Conservation (phyloP, 345 rosid species). For the Mallotus nudiflorus region DNA sequence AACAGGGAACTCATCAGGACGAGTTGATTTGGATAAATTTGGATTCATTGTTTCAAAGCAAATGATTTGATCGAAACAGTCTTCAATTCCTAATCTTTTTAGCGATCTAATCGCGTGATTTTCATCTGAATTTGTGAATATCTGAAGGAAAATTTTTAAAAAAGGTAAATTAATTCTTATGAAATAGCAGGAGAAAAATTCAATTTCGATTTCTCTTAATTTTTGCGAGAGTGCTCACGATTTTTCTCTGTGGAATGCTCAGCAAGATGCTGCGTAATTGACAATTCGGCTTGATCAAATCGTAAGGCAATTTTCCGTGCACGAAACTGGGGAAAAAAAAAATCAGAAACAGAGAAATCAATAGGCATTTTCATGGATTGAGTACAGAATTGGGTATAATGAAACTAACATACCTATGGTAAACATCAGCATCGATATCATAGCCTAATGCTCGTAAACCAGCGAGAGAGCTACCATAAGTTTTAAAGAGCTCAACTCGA, state of each 20-base stretch:
- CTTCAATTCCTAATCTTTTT: constrained; percentile 58
- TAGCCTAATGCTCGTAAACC: constrained; percentile 82
- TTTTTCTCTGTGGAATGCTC: constrained; percentile 66
- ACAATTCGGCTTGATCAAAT: constrained; percentile 60
- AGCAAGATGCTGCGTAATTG: constrained; percentile 62
- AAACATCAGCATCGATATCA: constrained; percentile 76
- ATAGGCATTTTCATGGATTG: too few relatives aligned
- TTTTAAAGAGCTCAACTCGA: constrained; percentile 78
- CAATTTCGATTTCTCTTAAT: background rate
- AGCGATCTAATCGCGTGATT: constrained; percentile 62
- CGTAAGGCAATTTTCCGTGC: constrained; percentile 94
- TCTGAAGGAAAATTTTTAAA: constrained; percentile 33
- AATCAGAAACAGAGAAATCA: too few relatives aligned
- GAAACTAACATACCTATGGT: constrained; percentile 77
- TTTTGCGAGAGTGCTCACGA: constrained; percentile 45
- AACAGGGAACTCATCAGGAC: constrained; percentile 74
- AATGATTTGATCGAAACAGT: constrained; percentile 78
- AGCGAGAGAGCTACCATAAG: constrained; percentile 90
- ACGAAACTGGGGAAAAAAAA: constrained; percentile 51
- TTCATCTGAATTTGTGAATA: constrained; percentile 91
- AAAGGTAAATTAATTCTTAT: background rate
- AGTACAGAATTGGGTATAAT: too few relatives aligned
- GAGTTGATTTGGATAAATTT: constrained; percentile 49
- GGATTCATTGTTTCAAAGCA: constrained; percentile 97
- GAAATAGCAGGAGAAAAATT: background rate